Evolutionary conservation across 176 grass and related monocot genomes (phyloP), one percentile per base, ranked within the genome.

Genomic region (Rhipidocladum racemiflorum): DNA sequence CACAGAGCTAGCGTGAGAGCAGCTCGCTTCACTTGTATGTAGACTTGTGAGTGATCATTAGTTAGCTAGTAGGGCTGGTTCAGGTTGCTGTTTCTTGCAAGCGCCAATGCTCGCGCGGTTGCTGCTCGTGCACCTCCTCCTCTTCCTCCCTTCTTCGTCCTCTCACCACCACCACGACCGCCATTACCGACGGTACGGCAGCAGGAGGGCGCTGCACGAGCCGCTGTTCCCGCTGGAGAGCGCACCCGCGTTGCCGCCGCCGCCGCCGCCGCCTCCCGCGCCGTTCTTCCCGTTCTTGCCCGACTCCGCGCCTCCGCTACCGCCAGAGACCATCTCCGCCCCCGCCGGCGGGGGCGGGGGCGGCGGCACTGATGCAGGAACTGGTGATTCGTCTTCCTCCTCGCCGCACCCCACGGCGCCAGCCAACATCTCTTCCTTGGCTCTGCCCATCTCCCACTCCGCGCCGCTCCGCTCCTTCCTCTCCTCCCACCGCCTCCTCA

Each of bases 171-270:
- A 81, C 28, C 77, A 68, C 44, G 70, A 66, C 76, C 74, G 61
- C 53, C 38, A 23, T 14, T 24, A 72, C 78, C 35, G n/a, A 23
- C 2, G 5, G 21, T 36, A 24, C 20, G 63, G 75, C 23, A 34
- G 66, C 72, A 77, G 90, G 61, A 78, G 90, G 55, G 59, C 50
- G 38, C 86, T 91, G 72, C 90, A 88, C 78, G 85, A 91, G 61
- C 90, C 90, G 50, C 67, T 91, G 21, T 88, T 85, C 86, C 90
- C 90, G 0, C 72, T 88, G 3, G 81, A 91, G 44, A 84, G 75
- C 85, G 24, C 81, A 28, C 89, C 84, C 0, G 28, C 32, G 32
- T 34, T 34, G 32, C 32, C 30, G 30, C 30, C 80, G 21, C 72
- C 70, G 28, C 86, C 86, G 43, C 77, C 82, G 0, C 89, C 86